phyloP scores from a whole-genome alignment of 2,329 filamentous ascomycete species.

The Phialemoniopsis sp. region DNA sequence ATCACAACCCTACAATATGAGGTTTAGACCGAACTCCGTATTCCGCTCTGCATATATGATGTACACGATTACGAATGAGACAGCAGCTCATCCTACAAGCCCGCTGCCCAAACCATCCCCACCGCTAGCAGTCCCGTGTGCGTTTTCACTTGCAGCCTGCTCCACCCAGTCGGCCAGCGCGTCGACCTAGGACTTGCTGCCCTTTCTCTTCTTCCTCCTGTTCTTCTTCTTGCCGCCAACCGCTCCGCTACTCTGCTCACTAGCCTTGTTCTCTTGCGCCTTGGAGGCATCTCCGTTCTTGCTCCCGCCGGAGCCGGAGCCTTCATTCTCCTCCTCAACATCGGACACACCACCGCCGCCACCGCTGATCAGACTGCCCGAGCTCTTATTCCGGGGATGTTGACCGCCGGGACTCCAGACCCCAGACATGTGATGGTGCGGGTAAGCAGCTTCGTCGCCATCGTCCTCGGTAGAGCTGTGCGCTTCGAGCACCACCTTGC shows the following conservation, averaged over 20 bases:
- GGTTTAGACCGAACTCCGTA: too few relatives aligned
- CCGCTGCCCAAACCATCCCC: too few relatives aligned
- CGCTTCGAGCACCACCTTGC: slow-evolving; percentile 64
- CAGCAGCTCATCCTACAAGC: too few relatives aligned
- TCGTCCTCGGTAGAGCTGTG: slow-evolving; percentile 28
- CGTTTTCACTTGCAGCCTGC: too few relatives aligned
- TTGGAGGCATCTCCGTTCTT: too few relatives aligned
- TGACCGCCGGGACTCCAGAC: neutral
- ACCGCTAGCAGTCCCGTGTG: too few relatives aligned
- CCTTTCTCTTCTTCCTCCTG: slow-evolving; percentile 31
- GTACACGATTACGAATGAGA: too few relatives aligned
- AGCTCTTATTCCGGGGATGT: too few relatives aligned
- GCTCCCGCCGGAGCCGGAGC: neutral
- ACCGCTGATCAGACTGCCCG: slow-evolving; percentile 1
- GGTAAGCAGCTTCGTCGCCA: slow-evolving; percentile 9
- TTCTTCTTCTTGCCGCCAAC: slow-evolving; percentile 26
- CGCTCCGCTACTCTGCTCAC: too few relatives aligned
- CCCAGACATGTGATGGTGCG: neutral
- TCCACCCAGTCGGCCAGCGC: slow-evolving; percentile 2
- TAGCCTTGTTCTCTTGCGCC: neutral
- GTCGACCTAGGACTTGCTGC: slow-evolving; percentile 19
- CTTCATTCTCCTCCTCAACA: slow-evolving; percentile 6
- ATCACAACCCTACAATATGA: too few relatives aligned
- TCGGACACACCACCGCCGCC: neutral
- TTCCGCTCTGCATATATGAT: too few relatives aligned